Evolutionary conservation across 2,329 filamentous ascomycete genomes (phyloP), one percentile per base, ranked within the genome.

Genomic region (Sclerotinia subarctica): DNA sequence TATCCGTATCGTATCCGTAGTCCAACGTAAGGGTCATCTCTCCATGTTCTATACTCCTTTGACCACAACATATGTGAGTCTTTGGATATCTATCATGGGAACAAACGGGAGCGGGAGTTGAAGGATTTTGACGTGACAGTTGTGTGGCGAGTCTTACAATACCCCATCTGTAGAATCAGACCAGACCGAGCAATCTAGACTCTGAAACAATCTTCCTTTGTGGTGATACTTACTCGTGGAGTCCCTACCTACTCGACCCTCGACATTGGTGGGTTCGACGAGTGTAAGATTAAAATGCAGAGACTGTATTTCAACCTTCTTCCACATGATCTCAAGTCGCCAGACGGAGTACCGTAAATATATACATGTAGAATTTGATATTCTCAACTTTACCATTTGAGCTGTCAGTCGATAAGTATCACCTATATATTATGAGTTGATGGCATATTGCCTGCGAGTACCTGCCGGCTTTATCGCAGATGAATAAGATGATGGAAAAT

Each of bases 11-110:
- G 8, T 53, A 21, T 32, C 19, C 26, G 15, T 53, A 11, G 52
- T 7, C 19, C 53, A 38, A 56, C 15, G 53, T 56, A 56, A 17
- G 29, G 21, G 38, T 29, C 56, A 38, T 29, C 38, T 58, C 24
- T 44, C 17, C 4, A 2, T 24, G 7, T 44, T 46, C 17, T 26
- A 8, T 17, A 11, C 38, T 21, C 38, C 44, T 21, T 19, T 46
- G 38, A 17, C 10, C 56, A 58, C 56, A 29, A 26, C 38, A 58
- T 29, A 0, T 6, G 15, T 29, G 38, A 29, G 2, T 58, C 15
- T 58, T 19, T 29, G 38, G 11, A 58, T 58, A 21, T 42, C 19
- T 21, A 58, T 58, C 56, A 58, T 58, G 56, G 42, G 56, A 58
- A 58, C 56, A 58, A 44, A 21, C 24, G n/a, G 24, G 29, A 44